A percentile compares a stretch with the other conserved stretches of the same genome.
Conservation (phyloP, 2,329 filamentous ascomycete species). For the Cercospora sp. region DNA sequence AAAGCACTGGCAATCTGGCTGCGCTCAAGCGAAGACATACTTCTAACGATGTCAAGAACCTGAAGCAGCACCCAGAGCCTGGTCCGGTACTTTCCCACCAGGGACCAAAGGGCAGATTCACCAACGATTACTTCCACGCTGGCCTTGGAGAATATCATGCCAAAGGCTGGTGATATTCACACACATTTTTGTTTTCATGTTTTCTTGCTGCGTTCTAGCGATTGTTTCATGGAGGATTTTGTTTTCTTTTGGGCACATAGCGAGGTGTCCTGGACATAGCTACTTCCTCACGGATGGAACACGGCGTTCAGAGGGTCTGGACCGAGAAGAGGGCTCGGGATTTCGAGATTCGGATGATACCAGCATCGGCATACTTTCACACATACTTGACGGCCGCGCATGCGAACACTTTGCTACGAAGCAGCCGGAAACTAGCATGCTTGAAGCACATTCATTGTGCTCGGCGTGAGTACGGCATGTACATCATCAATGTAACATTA, state of each 20-base stretch:
- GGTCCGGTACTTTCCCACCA: slow-evolving; percentile 50
- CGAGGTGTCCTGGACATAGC: slow-evolving; percentile 4
- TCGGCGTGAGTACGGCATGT: slow-evolving; percentile 25
- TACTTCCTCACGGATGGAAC: slow-evolving; percentile 21
- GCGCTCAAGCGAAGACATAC: slow-evolving; percentile 88
- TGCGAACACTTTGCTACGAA: slow-evolving; percentile 17
- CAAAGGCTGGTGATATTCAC: slow-evolving; percentile 70
- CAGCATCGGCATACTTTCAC: slow-evolving; percentile 30
- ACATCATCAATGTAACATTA: slow-evolving; percentile 27
- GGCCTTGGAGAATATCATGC: slow-evolving; percentile 82
- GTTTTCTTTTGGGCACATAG: slow-evolving; percentile 6
- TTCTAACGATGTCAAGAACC: slow-evolving; percentile 83
- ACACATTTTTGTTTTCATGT: slow-evolving; percentile 18
- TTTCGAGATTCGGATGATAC: slow-evolving; percentile 28
- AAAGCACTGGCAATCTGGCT: slow-evolving; percentile 83
- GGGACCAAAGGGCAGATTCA: slow-evolving; percentile 59
- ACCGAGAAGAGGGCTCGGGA: slow-evolving; percentile 6
- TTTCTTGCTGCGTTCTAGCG: slow-evolving; percentile 34
- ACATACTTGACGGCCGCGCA: slow-evolving; percentile 22
- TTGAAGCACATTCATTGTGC: slow-evolving; percentile 22
- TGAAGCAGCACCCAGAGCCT: slow-evolving; percentile 75
- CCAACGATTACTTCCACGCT: slow-evolving; percentile 82
- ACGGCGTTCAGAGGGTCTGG: slow-evolving; percentile 8
- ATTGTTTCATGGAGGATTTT: slow-evolving; percentile 15
- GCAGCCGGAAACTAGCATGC: slow-evolving; percentile 16